Evolutionary conservation across 805 yeast species (phyloP).

Genomic region (Candida tammaniensis): DNA sequence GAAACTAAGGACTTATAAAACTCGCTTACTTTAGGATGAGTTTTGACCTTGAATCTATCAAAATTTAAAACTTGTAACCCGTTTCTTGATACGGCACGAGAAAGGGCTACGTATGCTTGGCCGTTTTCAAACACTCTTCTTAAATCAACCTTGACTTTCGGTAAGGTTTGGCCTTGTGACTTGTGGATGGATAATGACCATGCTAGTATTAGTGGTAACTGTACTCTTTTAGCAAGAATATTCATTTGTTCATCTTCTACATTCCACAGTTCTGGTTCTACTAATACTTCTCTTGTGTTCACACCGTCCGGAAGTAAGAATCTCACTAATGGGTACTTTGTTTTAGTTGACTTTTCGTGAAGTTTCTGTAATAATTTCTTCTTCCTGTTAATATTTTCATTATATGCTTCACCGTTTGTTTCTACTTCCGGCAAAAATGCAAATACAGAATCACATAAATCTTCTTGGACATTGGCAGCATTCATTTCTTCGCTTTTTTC

Average conservation of each 20-base stretch:
- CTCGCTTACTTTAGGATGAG: slow-evolving; percentile 65
- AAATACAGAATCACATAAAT: slow-evolving; percentile 45
- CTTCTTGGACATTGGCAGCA: slow-evolving; percentile 15
- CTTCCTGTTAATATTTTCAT: slow-evolving; percentile 46
- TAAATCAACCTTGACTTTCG: slow-evolving; percentile 86
- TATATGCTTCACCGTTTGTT: slow-evolving; percentile 12
- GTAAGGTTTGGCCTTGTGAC: slow-evolving; percentile 87
- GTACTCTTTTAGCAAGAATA: slow-evolving; percentile 69
- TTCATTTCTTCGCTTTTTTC: slow-evolving; percentile 16
- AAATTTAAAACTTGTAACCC: slow-evolving; percentile 84
- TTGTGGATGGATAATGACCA: slow-evolving; percentile 97
- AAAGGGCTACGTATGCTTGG: slow-evolving; percentile 93
- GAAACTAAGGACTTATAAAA: slow-evolving; percentile 58
- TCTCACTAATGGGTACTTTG: slow-evolving; percentile 70
- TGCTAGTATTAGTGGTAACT: slow-evolving; percentile 86
- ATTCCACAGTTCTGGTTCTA: slow-evolving; percentile 80
- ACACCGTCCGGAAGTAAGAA: slow-evolving; percentile 71
- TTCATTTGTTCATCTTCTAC: slow-evolving; percentile 71
- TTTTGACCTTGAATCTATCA: slow-evolving; percentile 56
- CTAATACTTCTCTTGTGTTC: slow-evolving; percentile 65
- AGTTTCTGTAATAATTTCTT: slow-evolving; percentile 41
- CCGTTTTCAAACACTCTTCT: slow-evolving; percentile 81
- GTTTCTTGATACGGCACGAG: slow-evolving; percentile 80
- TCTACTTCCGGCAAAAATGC: slow-evolving; percentile 36
- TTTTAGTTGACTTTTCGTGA: slow-evolving; percentile 42